A percentile compares a stretch with the other conserved stretches of the same genome.
Evolutionary conservation across 768 basidiomycete genomes (phyloP).

Genomic region (Xanthoconium stramineum): DNA sequence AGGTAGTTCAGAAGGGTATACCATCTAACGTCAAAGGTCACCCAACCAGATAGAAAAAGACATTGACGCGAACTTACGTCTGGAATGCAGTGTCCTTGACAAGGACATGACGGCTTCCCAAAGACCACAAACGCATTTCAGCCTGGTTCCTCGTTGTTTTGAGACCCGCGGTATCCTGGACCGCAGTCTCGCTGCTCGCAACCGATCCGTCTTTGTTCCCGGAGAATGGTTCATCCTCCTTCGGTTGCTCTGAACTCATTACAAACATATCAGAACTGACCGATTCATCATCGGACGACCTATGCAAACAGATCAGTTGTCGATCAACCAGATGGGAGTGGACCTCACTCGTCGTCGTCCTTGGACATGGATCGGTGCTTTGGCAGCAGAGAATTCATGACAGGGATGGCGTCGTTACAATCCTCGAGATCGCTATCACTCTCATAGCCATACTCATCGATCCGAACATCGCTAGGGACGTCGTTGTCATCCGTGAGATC

Average conservation of each 20-base stretch:
- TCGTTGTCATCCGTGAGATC: conserved; percentile 13
- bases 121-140: conserved; percentile 8
- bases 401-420: not conserved
- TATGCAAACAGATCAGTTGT: not conserved
- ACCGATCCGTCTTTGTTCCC: conserved; percentile 3
- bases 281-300: not conserved
- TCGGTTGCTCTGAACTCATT: conserved; percentile 14
- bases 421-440: too few relatives aligned
- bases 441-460: too few relatives aligned
- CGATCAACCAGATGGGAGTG: not conserved
- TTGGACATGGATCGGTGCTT: not conserved
- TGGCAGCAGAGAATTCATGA: not conserved
- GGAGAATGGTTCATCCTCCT: not conserved
- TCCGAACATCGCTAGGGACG: conserved; percentile 1
- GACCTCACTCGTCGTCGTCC: not conserved
- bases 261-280: conserved; percentile 13
- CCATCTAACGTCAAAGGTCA: too few relatives aligned
- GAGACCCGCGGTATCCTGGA: not conserved
- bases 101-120: conserved; percentile 8
- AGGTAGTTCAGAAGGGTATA: too few relatives aligned
- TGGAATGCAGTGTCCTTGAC: too few relatives aligned
- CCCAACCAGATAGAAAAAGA: too few relatives aligned
- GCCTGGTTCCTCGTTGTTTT: not conserved
- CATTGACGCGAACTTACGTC: not conserved
- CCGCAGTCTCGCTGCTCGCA: conserved; percentile 4